Percentiles rank a stretch among this genome's conserved stretches.
phyloP scores from a whole-genome alignment of 2,329 filamentous ascomycete genomes.

The Cordyceps fumosorosea region DNA sequence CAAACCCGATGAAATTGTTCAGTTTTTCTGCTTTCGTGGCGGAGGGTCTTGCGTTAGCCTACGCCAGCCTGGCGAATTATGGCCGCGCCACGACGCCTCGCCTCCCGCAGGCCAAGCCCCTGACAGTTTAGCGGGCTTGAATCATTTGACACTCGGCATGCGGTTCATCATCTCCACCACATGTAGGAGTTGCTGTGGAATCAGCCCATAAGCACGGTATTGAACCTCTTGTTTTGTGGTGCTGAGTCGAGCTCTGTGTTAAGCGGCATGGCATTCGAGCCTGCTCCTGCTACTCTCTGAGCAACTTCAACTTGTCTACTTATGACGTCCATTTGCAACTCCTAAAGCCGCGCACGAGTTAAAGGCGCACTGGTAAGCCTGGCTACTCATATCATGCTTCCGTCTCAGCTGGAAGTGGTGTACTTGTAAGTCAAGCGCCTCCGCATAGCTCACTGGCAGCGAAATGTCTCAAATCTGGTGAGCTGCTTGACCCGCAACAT shows the following conservation, averaged over 20 bases:
- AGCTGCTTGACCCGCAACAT: not conserved
- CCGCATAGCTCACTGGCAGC: not conserved
- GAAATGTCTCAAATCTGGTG: not conserved
- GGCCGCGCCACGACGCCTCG: slow-evolving; percentile 2
- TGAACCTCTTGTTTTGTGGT: not conserved
- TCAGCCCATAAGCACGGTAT: slow-evolving; percentile 4
- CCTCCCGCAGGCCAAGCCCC: slow-evolving; percentile 5
- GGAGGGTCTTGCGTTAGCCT: slow-evolving; percentile 8
- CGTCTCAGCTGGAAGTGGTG: not conserved
- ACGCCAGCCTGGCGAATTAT: slow-evolving; percentile 3
- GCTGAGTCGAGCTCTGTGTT: not conserved
- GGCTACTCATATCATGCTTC: not conserved
- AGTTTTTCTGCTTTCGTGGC: not conserved
- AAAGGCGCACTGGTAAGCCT: too few relatives aligned
- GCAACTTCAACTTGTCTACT: not conserved
- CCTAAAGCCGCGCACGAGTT: too few relatives aligned
- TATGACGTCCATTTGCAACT: not conserved
- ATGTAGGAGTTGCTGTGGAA: not conserved
- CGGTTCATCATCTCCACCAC: not conserved
- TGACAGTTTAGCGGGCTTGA: not conserved
- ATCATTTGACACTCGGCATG: not conserved
- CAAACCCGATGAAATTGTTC: not conserved
- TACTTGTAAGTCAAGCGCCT: too few relatives aligned
- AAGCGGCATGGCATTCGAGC: not conserved
- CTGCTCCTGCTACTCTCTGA: not conserved